Percentiles rank a stretch among this genome's conserved stretches.
Conservation (phyloP, 768 basidiomycete genomes). For the Inosperma sp. region DNA sequence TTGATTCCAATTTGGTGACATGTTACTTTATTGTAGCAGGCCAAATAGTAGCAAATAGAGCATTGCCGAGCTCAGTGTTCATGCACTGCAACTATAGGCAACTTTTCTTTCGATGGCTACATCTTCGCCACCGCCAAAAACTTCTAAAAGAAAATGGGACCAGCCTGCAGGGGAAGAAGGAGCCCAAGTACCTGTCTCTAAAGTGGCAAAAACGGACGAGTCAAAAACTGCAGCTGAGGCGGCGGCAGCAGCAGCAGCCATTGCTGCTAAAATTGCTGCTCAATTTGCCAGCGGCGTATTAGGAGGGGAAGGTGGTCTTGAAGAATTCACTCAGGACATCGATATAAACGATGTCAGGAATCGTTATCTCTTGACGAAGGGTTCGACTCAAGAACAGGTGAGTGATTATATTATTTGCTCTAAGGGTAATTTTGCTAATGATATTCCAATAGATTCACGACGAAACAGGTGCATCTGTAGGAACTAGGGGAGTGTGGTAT, state of each 20-base stretch:
- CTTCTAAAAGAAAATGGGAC: conserved; percentile 47
- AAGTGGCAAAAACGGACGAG: conserved; percentile 46
- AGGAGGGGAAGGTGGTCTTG: conserved; percentile 59
- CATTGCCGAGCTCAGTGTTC: too few species aligned
- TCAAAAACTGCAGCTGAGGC: conserved; percentile 63
- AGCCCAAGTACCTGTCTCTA: conserved; percentile 37
- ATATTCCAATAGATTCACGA: conserved; percentile 65
- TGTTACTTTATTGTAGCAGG: too few species aligned
- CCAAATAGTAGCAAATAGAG: too few species aligned
- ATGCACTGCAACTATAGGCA: background rate
- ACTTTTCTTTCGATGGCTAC: background rate
- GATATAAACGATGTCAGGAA: conserved; percentile 97
- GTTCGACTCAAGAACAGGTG: conserved; percentile 88
- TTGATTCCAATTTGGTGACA: too few species aligned
- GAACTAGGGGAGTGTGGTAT: conserved; percentile 94
- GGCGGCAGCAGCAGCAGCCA: conserved; percentile 69
- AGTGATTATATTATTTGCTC: conserved; percentile 18
- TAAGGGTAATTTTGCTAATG: conserved; percentile 1
- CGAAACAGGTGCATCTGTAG: conserved; percentile 88
- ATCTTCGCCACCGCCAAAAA: conserved; percentile 19
- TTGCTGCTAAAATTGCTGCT: conserved; percentile 93
- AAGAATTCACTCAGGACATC: conserved; percentile 83
- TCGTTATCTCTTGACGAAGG: conserved; percentile 90
- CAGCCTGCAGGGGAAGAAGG: conserved; percentile 51
- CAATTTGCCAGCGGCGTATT: conserved; percentile 56